These are phyloP conservation scores for Luffa aegyptiaca DNA, from an alignment of 306 rosid species.

Conservation along the genomic window DNA sequence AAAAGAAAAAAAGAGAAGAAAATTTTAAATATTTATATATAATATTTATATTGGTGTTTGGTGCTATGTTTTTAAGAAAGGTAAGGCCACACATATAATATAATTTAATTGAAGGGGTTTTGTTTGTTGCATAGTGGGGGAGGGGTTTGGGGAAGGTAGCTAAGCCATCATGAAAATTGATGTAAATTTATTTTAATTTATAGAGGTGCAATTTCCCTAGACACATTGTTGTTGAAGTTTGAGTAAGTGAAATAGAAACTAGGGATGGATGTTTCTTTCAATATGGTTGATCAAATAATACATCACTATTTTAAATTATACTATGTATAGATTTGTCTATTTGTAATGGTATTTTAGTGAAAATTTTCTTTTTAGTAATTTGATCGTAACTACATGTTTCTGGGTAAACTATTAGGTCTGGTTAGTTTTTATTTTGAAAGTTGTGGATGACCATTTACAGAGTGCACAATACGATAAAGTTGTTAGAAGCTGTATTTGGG, in stretches of 20 bases:
- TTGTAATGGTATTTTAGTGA: background rate
- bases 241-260: background rate
- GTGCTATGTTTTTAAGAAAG: background rate
- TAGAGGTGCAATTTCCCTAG: constrained; percentile 2
- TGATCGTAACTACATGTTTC: too few species aligned
- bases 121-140: constrained; percentile 2
- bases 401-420: too few species aligned
- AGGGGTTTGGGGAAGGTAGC: background rate
- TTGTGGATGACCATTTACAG: background rate
- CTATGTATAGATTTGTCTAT: background rate
- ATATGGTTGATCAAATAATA: background rate
- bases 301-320: background rate
- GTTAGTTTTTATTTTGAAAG: background rate
- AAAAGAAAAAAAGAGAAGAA: background rate
- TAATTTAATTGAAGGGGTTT: background rate
- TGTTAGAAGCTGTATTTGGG: background rate
- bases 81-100: constrained; percentile 6
- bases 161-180: constrained; percentile 4
- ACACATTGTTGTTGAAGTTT: constrained; percentile 7
- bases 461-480: background rate
- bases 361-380: too few species aligned
- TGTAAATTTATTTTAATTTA: background rate
- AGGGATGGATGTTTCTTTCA: background rate
- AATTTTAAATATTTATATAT: background rate
- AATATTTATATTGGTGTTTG: background rate